These are phyloP conservation scores for Fraxinus xanthoxyloides DNA, from an alignment of 305 asterid genomes.

Conservation along the genomic window DNA sequence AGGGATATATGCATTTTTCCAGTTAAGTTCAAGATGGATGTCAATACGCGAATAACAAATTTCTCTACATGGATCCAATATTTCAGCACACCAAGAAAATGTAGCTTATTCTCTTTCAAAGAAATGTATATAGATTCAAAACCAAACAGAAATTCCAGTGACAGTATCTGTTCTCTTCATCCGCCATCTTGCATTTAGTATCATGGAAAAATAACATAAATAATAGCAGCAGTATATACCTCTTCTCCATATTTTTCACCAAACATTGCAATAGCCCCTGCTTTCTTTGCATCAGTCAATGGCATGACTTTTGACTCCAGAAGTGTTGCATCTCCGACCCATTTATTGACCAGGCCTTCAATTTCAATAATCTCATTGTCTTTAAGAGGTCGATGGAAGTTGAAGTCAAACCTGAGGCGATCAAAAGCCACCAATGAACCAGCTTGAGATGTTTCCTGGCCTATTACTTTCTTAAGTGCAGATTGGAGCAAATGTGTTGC, in stretches of 20 bases:
- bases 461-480: constrained; percentile 86
- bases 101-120: background rate
- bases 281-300: constrained; percentile 73
- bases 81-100: background rate
- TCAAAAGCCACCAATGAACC: constrained; percentile 95
- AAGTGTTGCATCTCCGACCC: constrained; percentile 83
- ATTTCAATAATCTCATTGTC: constrained; percentile 72
- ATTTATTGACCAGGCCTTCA: constrained; percentile 69
- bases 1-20: background rate
- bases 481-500: constrained; percentile 97
- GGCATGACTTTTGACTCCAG: constrained; percentile 78
- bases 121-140: background rate
- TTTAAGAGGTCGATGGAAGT: constrained; percentile 70
- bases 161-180: background rate
- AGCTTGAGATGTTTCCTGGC: constrained; percentile 93
- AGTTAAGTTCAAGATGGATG: background rate
- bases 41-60: background rate
- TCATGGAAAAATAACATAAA: background rate
- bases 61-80: background rate
- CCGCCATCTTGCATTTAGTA: background rate
- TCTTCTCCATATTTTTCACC: constrained; percentile 96
- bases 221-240: constrained; percentile 32
- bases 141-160: background rate
- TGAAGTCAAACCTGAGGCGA: constrained; percentile 92
- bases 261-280: constrained; percentile 97